Base-by-base conservation (phyloP, 768 basidiomycete genomes). In the Suillus occidentalis region DNA sequence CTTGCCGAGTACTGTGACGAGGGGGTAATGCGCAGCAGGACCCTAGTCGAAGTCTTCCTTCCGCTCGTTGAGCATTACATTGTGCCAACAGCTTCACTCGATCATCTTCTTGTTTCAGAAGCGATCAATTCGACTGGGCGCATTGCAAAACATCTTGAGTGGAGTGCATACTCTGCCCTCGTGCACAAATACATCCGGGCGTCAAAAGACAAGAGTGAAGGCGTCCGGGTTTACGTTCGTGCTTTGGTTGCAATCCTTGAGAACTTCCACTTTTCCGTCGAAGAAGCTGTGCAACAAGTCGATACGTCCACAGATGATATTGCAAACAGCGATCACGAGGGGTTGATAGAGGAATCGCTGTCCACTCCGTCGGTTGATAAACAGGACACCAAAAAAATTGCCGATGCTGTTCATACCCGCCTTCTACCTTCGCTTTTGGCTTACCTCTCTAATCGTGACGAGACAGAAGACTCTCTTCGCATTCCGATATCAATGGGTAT, bases 91-190 rank as follows among this genome's bases (percentile, higher is more conserved):
- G 74, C 83, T 0, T 80, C 87, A 4, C 75, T 87, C 18, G 92
- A 97, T 69, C 94, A 97, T 72, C 89, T 94, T 69, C 83, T 99
- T 36, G 88, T 95, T 52, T 95, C 92, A 71, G 96, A 97, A 72
- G 92, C 97, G 1, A 91, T 99, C 68, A 74, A 80, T 18, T 82
- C 93, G 2, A 88, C 90, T 10, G 95, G 95, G 0, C 85, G 83
- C 9, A 87, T 99, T 73, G 86, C 95, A 3, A 86, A 83, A 64
- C 84, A 86, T 58, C 81, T 99, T 4, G 78, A 83, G 0, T 99
- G 97, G 97, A 85, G 89, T 7, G 83, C 89, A 2, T 99, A 98
- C 76, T 85, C 91, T 73, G 81, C 82, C 2, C 76, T 95, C 37
- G 87, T 97, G 3, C 90, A 91, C 72, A 89, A 89, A 67, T 97